Evolutionary conservation across 192 early-diverging fungal species (phyloP).

Genomic region (Lunasporangiospora selenospora): DNA sequence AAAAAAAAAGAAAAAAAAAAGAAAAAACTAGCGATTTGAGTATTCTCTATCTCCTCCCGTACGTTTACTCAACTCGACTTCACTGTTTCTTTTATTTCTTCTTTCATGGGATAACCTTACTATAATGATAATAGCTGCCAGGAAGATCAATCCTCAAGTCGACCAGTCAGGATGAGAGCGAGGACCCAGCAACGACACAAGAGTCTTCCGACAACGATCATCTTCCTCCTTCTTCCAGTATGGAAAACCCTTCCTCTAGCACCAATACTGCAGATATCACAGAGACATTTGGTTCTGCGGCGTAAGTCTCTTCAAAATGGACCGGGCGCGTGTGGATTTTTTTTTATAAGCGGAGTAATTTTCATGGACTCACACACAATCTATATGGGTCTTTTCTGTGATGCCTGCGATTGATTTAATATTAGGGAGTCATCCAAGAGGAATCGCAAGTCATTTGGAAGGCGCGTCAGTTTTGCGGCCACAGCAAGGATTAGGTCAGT

Average conservation of each 20-base stretch:
- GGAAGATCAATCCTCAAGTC: slow-evolving; percentile 42
- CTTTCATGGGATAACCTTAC: neutral
- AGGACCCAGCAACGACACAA: slow-evolving; percentile 3
- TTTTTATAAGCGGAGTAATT: neutral
- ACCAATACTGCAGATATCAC: slow-evolving; percentile 2
- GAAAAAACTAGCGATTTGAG: neutral
- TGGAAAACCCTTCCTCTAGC: neutral
- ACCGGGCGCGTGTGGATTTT: neutral
- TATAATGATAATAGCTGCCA: slow-evolving; percentile 28
- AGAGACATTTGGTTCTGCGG: slow-evolving; percentile 23
- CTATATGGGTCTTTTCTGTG: neutral
- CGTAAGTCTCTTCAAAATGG: slow-evolving; percentile 2
- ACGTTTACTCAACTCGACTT: too few relatives aligned
- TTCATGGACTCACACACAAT: neutral
- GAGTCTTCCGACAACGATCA: slow-evolving; percentile 5
- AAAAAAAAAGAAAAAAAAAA: too few relatives aligned
- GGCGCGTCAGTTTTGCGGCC: slow-evolving; percentile 46
- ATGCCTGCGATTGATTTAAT: neutral
- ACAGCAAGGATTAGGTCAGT: slow-evolving; percentile 42
- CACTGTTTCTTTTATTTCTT: neutral
- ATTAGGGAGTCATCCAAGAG: slow-evolving; percentile 31
- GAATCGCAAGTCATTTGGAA: slow-evolving; percentile 25
- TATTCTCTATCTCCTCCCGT: too few relatives aligned
- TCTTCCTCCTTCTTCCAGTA: too few relatives aligned
- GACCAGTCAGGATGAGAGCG: slow-evolving; percentile 9